These are phyloP conservation scores for Radiomyces spectabilis DNA, from an alignment of 192 early-diverging fungal species.

Conservation along the genomic window DNA sequence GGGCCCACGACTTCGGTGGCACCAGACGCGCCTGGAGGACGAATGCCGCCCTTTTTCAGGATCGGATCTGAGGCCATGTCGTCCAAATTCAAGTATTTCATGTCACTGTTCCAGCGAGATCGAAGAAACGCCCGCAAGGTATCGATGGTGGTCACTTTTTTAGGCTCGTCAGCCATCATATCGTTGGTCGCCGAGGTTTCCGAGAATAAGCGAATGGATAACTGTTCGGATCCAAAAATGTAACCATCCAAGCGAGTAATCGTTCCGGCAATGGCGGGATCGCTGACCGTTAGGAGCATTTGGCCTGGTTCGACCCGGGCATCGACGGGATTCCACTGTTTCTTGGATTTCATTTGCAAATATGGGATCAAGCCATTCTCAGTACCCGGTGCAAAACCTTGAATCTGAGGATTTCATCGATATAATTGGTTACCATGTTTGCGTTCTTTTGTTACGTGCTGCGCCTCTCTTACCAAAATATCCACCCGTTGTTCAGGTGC, in stretches of 20 bases:
- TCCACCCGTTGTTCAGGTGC: slow-evolving; percentile 9
- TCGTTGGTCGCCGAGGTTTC: neutral
- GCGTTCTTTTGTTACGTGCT: no score
- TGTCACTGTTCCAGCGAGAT: slow-evolving; percentile 12
- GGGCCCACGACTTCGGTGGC: slow-evolving; percentile 17
- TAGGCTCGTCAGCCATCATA: neutral
- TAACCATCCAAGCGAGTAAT: slow-evolving; percentile 18
- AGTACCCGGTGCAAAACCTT: slow-evolving; percentile 12
- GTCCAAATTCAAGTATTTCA: slow-evolving; percentile 19
- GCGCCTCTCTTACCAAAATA: slow-evolving; percentile 6
- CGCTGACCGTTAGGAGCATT: slow-evolving; percentile 11
- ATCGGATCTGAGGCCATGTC: slow-evolving; percentile 20
- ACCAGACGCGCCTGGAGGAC: slow-evolving; percentile 7
- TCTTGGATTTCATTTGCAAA: slow-evolving; percentile 19
- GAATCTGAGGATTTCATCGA: neutral
- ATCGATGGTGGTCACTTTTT: slow-evolving; percentile 16
- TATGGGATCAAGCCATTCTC: slow-evolving; percentile 13
- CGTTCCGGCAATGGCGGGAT: slow-evolving; percentile 4
- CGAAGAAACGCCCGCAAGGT: slow-evolving; percentile 15
- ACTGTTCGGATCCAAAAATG: slow-evolving; percentile 5
- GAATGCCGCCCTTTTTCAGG: slow-evolving; percentile 13
- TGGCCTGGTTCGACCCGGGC: neutral
- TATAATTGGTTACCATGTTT: neutral
- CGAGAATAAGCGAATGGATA: neutral
- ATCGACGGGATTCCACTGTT: slow-evolving; percentile 20